Conservation (phyloP, 495 filamentous ascomycete species). For the Aspergillus ostianus region DNA sequence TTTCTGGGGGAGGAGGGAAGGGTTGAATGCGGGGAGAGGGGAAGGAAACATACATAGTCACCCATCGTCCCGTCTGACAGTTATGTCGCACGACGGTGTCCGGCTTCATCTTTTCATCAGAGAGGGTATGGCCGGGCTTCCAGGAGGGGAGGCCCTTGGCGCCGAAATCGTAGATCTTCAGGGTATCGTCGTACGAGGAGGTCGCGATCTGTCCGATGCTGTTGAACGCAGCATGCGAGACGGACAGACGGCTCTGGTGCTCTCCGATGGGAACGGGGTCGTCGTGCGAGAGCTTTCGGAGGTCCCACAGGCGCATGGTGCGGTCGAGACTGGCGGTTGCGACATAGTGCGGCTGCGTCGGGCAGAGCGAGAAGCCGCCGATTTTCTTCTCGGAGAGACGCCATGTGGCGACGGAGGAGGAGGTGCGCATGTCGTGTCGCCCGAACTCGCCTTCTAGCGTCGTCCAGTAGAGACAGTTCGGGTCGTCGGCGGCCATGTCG, state of each 20-base stretch:
- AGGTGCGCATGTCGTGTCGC: conserved; percentile 69
- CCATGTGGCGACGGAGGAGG: conserved; percentile 61
- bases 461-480: conserved; percentile 80
- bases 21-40: no score
- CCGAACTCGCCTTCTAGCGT: conserved; percentile 80
- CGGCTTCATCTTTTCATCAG: conserved; percentile 65
- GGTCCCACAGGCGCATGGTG: conserved; percentile 87
- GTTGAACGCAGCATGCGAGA: conserved; percentile 89
- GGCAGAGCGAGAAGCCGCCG: conserved; percentile 85
- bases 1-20: neutral
- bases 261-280: conserved; percentile 72
- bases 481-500: conserved; percentile 67
- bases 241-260: conserved; percentile 77
- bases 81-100: conserved; percentile 74
- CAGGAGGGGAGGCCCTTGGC: conserved; percentile 56
- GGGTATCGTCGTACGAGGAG: conserved; percentile 87
- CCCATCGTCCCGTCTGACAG: conserved; percentile 89
- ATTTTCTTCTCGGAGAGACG: conserved; percentile 92
- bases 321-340: conserved; percentile 91
- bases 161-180: conserved; percentile 85
- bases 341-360: conserved; percentile 72
- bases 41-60: conserved; percentile 57
- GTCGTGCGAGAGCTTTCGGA: conserved; percentile 69
- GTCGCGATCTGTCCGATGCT: conserved; percentile 80
- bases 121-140: conserved; percentile 58